Evolutionary conservation across 352 stramenopile species (phyloP).

Genomic region (Phytopythium sindhum): DNA sequence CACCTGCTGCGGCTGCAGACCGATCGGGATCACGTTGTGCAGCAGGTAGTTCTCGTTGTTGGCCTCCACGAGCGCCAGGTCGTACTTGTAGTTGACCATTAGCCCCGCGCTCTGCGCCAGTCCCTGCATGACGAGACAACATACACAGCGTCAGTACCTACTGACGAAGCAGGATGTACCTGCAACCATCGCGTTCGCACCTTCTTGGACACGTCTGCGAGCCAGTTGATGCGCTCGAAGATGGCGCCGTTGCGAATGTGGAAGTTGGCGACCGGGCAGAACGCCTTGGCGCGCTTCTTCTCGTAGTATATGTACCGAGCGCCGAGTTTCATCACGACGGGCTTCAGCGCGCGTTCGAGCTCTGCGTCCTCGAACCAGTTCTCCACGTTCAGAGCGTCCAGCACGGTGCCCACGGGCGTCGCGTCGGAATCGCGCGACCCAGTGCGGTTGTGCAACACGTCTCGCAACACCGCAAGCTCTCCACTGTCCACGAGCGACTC

Average conservation of each 20-base stretch:
- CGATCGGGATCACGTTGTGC: constrained; percentile 73
- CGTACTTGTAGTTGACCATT: constrained; percentile 90
- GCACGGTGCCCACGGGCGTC: constrained; percentile 27
- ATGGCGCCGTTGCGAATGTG: constrained; percentile 84
- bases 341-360: constrained; percentile 44
- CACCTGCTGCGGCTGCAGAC: constrained; percentile 56
- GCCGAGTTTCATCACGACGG: constrained; percentile 63
- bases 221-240: constrained; percentile 85
- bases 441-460: constrained; percentile 11
- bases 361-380: constrained; percentile 46
- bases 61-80: constrained; percentile 59
- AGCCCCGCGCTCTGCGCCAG: constrained; percentile 70
- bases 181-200: constrained; percentile 13
- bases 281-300: constrained; percentile 79
- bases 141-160: constrained; percentile 1
- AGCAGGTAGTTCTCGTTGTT: constrained; percentile 86
- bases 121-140: constrained; percentile 29
- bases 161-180: neutral
- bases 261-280: constrained; percentile 84
- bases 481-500: constrained; percentile 28
- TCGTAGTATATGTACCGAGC: constrained; percentile 71
- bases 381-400: constrained; percentile 38
- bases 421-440: constrained; percentile 5
- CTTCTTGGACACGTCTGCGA: constrained; percentile 74
- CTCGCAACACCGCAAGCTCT: constrained; percentile 26